These are phyloP conservation scores for Xylaria castorea DNA, from an alignment of 495 filamentous ascomycete species.

Conservation along the genomic window DNA sequence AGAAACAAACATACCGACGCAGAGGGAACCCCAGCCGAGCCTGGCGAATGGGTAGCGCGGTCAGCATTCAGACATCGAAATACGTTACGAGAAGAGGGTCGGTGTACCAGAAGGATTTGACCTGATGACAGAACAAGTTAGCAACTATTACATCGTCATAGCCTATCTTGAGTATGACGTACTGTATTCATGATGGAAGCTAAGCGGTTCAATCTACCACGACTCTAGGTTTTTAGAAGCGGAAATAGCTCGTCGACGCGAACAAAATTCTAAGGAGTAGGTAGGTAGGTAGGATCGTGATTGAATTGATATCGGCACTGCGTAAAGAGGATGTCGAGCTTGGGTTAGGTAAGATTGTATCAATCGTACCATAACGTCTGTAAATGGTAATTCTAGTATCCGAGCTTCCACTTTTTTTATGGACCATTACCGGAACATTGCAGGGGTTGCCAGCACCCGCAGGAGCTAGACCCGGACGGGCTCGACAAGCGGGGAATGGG, in stretches of 20 bases:
- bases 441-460: conserved; percentile 14
- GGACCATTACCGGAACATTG: not conserved
- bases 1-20: conserved; percentile 64
- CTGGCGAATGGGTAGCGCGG: conserved; percentile 45
- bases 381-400: conserved; percentile 7
- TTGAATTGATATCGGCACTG: conserved; percentile 8
- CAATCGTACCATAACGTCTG: conserved; percentile 20
- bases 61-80: conserved; percentile 1
- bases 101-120: conserved; percentile 67
- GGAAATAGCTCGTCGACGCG: not conserved
- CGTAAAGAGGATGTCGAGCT: not conserved
- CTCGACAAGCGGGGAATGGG: not conserved
- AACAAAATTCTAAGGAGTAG: not conserved
- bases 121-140: conserved; percentile 45
- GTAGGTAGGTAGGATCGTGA: not conserved
- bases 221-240: not conserved
- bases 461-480: conserved; percentile 3
- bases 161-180: conserved; percentile 13
- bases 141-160: conserved; percentile 24
- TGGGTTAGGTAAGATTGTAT: conserved; percentile 29
- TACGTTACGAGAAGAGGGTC: not conserved
- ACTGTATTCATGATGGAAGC: conserved; percentile 44
- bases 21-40: conserved; percentile 87
- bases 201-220: not conserved
- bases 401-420: conserved; percentile 21